A percentile compares a stretch with the other conserved stretches of the same genome.
These are phyloP conservation scores for Rosa lucieae DNA, from an alignment of 306 rosid species.

Conservation along the genomic window DNA sequence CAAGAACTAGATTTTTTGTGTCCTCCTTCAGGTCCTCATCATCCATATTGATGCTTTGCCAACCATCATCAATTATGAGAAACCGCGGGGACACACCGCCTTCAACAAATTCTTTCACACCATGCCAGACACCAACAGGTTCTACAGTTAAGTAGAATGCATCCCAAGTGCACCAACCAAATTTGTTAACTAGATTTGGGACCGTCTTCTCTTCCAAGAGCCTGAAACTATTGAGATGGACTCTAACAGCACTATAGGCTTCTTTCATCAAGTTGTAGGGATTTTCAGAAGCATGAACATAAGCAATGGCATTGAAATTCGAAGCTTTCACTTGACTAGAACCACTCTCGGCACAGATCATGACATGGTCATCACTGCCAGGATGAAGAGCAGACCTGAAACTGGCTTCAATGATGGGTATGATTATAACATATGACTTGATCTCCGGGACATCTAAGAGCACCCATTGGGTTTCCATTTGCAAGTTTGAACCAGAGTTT, in stretches of 20 bases:
- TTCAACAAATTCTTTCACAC: conserved; percentile 55
- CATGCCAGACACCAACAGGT: conserved; percentile 64
- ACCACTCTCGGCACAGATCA: conserved; percentile 79
- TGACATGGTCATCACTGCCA: conserved; percentile 59
- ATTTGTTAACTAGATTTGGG: conserved; percentile 58
- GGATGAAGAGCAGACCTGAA: conserved; percentile 77
- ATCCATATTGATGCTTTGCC: conserved; percentile 82
- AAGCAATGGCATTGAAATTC: conserved; percentile 51
- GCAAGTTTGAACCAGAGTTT: conserved; percentile 76
- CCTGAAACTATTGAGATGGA: conserved; percentile 60
- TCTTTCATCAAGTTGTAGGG: conserved; percentile 78
- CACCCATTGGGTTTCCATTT: conserved; percentile 87
- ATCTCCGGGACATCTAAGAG: conserved; percentile 67
- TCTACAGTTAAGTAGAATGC: conserved; percentile 73
- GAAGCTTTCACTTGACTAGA: conserved; percentile 54
- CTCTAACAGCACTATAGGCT: conserved; percentile 71
- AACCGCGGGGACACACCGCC: conserved; percentile 70
- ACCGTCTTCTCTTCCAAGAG: conserved; percentile 75
- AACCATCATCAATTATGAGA: conserved; percentile 79
- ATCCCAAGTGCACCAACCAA: conserved; percentile 99
- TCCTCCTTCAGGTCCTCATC: conserved; percentile 55
- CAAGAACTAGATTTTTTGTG: conserved; percentile 54
- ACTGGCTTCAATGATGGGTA: conserved; percentile 61
- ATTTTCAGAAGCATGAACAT: conserved; percentile 65
- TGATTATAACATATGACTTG: conserved; percentile 55